Evolutionary conservation across 139 green algal species (phyloP).

Genomic region (Chlamydomonas asymmetrica): DNA sequence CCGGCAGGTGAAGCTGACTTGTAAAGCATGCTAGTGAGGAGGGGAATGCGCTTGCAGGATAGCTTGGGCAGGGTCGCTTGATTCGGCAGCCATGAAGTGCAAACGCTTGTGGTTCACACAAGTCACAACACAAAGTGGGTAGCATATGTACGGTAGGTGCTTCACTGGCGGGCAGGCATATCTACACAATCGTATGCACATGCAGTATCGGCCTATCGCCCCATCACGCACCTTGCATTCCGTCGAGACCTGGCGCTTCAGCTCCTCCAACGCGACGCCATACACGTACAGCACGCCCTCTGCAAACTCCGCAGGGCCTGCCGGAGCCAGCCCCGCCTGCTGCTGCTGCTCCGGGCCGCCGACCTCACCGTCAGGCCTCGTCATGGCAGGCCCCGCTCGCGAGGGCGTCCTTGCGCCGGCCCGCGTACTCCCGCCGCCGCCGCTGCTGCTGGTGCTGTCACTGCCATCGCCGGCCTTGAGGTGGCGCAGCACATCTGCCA

Average conservation of each 20-base stretch:
- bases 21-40: too few species aligned
- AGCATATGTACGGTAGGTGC: too few species aligned
- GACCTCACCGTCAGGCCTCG: not conserved
- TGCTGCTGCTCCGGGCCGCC: not conserved
- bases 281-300: constrained; percentile 58
- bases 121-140: too few species aligned
- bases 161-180: too few species aligned
- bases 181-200: too few species aligned
- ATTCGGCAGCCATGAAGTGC: too few species aligned
- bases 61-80: too few species aligned
- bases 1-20: too few species aligned
- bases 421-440: not conserved
- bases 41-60: too few species aligned
- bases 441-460: not conserved
- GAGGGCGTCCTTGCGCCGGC: not conserved
- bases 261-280: constrained; percentile 54
- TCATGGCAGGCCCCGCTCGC: not conserved
- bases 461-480: not conserved
- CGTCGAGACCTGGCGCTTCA: constrained; percentile 41
- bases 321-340: not conserved
- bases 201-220: not conserved
- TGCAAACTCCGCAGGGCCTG: constrained; percentile 36
- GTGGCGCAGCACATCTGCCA: constrained; percentile 54
- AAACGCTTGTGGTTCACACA: too few species aligned
- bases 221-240: constrained; percentile 39